Percentiles rank a stretch among this genome's conserved stretches.
phyloP scores from a whole-genome alignment of 257 asterid species.

The Solanum tarijense region DNA sequence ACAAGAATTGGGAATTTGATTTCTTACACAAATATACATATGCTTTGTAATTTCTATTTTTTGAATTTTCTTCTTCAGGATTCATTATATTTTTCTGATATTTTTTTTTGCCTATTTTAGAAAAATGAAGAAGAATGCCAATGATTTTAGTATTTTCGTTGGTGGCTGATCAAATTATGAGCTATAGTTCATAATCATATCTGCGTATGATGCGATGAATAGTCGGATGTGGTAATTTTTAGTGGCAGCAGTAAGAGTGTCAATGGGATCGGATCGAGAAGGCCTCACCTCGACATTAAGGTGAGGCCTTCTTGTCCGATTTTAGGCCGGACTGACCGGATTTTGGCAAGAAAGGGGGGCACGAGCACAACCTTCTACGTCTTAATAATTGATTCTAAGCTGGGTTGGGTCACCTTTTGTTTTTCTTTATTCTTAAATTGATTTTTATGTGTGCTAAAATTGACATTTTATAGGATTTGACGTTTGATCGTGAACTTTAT shows the following conservation, averaged over 20 bases:
- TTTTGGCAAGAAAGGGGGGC: not conserved
- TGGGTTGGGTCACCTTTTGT: not conserved
- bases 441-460: not conserved
- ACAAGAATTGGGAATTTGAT: not conserved
- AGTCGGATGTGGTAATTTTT: not conserved
- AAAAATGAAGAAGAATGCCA: too few relatives aligned
- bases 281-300: not conserved
- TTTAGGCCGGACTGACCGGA: not conserved
- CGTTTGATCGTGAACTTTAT: not conserved
- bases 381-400: not conserved
- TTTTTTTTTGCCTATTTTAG: too few relatives aligned
- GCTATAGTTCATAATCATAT: not conserved
- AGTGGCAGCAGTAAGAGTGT: not conserved
- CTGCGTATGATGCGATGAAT: not conserved
- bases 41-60: not conserved
- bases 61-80: not conserved
- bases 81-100: too few relatives aligned
- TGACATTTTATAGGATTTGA: not conserved
- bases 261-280: not conserved
- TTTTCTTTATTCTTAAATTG: not conserved
- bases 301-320: not conserved
- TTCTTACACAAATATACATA: not conserved
- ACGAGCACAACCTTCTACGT: not conserved
- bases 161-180: not conserved
- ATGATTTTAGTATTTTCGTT: too few relatives aligned